phyloP scores from a whole-genome alignment of 1,284 basidiomycete genomes.

The Meripilus lineatus region DNA sequence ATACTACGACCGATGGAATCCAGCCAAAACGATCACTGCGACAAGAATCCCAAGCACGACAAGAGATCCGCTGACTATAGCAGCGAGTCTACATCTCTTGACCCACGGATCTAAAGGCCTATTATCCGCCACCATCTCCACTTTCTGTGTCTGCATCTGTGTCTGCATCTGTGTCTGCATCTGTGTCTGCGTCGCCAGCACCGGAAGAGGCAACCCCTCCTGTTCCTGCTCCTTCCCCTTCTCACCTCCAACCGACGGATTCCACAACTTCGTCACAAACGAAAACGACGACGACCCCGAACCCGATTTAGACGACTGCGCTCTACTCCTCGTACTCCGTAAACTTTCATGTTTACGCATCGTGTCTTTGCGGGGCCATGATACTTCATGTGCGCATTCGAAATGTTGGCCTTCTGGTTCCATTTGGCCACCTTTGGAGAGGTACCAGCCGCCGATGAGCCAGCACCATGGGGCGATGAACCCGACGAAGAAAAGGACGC shows the following conservation, averaged over 20 bases:
- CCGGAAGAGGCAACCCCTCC: conserved; percentile 4
- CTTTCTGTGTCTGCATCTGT: conserved; percentile 12
- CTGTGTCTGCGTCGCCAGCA: conserved; percentile 7
- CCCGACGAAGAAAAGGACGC: conserved; percentile 65
- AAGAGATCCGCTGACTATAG: conserved; percentile 35
- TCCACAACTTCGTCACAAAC: neutral
- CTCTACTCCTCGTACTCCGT: conserved; percentile 1
- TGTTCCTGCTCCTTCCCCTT: conserved; percentile 1
- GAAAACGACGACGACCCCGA: neutral
- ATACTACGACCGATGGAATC: conserved; percentile 2
- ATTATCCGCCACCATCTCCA: neutral
- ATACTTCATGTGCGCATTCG: conserved; percentile 24
- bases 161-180: too few relatives aligned
- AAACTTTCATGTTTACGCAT: neutral
- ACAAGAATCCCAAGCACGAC: conserved; percentile 33
- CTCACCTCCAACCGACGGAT: neutral
- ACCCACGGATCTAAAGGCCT: conserved; percentile 37
- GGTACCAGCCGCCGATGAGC: conserved; percentile 70
- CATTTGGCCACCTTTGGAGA: conserved; percentile 31
- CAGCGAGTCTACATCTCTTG: conserved; percentile 40
- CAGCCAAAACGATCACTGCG: conserved; percentile 32
- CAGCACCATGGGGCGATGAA: conserved; percentile 63
- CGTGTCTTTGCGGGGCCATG: conserved; percentile 25
- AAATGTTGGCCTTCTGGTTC: conserved; percentile 19
- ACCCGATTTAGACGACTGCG: neutral